Percentiles rank a stretch among this genome's conserved stretches.
Conservation (phyloP, 208 protist genomes). For the Blastocrithidia nonstop region DNA sequence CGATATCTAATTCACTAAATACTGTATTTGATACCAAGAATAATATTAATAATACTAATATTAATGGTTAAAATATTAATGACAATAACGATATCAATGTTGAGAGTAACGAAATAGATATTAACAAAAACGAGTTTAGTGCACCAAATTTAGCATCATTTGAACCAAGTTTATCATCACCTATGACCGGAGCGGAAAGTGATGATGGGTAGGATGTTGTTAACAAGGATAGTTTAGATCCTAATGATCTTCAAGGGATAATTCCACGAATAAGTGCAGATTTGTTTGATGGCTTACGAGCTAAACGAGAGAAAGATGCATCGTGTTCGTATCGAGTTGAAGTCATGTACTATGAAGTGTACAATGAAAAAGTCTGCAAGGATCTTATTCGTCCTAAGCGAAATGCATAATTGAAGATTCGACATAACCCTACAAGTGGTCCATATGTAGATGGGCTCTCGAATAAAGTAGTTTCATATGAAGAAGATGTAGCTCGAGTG, state of each 20-base stretch:
- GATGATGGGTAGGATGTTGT: slow-evolving; percentile 11
- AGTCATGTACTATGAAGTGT: slow-evolving; percentile 81
- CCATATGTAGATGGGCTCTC: slow-evolving; percentile 67
- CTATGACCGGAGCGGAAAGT: too few species aligned
- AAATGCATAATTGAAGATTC: slow-evolving; percentile 45
- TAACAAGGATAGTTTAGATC: slow-evolving; percentile 31
- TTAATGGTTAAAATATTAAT: too few species aligned
- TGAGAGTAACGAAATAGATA: background rate
- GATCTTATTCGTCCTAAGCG: slow-evolving; percentile 36
- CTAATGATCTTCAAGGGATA: slow-evolving; percentile 55
- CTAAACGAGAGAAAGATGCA: slow-evolving; percentile 33
- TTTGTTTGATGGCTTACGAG: slow-evolving; percentile 35
- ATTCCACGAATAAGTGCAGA: slow-evolving; percentile 58
- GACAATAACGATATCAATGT: slow-evolving; percentile 9
- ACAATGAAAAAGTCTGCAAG: slow-evolving; percentile 83
- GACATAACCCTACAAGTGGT: slow-evolving; percentile 41
- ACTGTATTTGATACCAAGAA: too few species aligned
- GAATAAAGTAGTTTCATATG: slow-evolving; percentile 22
- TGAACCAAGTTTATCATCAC: too few species aligned
- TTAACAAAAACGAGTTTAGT: too few species aligned
- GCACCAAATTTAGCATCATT: too few species aligned
- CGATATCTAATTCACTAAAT: too few species aligned
- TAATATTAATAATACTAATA: too few species aligned
- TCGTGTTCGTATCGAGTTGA: slow-evolving; percentile 61
- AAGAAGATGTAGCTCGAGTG: slow-evolving; percentile 49